Percentiles rank a stretch among this genome's conserved stretches.
phyloP scores from a whole-genome alignment of 1,284 basidiomycete species.

The Moesziomyces sp. region DNA sequence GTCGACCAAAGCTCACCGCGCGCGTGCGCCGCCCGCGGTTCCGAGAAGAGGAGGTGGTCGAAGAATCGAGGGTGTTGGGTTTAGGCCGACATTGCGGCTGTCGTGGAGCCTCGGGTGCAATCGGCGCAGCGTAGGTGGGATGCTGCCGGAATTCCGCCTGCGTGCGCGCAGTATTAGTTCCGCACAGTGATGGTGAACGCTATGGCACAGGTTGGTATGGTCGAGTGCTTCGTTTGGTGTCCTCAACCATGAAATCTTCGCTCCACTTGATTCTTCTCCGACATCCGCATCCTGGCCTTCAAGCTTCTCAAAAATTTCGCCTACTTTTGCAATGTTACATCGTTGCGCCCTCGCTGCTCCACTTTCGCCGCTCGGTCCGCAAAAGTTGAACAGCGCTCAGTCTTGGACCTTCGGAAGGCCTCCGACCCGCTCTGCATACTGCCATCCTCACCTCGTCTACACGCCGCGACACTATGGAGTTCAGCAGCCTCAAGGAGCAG shows the following conservation, averaged over 20 bases:
- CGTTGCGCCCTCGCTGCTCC: neutral
- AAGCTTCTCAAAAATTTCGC: neutral
- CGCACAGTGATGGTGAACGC: neutral
- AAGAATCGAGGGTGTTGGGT: too few relatives aligned
- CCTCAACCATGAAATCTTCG: neutral
- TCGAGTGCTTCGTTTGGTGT: neutral
- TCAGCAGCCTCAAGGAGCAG: slow-evolving; percentile 42
- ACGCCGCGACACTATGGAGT: slow-evolving; percentile 20
- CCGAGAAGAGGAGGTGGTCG: too few relatives aligned
- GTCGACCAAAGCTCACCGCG: neutral
- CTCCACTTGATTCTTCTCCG: slow-evolving; percentile 36
- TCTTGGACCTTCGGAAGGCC: neutral
- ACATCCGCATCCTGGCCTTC: slow-evolving; percentile 29
- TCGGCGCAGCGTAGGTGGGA: neutral
- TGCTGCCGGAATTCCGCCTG: neutral
- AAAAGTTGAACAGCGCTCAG: neutral
- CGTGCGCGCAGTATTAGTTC: neutral
- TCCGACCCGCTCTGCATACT: neutral
- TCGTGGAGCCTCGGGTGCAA: neutral
- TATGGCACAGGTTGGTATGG: neutral
- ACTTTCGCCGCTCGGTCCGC: neutral
- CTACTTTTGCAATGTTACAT: neutral
- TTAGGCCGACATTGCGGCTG: neutral
- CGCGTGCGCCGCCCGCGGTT: too few relatives aligned
- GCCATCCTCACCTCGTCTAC: neutral